Conservation (phyloP, 2,329 filamentous ascomycete genomes). For the Colletotrichum orchidophilum region DNA sequence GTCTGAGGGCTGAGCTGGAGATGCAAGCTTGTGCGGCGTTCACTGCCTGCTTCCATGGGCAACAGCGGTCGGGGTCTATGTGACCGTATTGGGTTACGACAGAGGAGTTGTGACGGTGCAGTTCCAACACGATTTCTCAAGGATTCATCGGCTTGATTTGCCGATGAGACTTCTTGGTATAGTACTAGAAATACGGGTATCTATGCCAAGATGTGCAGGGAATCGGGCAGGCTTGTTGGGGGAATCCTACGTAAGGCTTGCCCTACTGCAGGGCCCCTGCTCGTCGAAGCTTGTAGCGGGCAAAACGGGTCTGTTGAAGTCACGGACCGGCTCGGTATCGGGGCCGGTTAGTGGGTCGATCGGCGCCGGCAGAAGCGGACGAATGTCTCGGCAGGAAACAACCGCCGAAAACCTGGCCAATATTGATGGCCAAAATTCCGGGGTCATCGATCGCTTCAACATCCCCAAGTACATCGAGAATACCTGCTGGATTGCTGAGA, state of each 20-base stretch:
- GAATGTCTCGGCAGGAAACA: not conserved
- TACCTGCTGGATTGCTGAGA: not conserved
- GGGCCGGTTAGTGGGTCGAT: not conserved
- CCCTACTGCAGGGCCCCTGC: not conserved
- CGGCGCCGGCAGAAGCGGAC: not conserved
- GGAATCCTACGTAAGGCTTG: not conserved
- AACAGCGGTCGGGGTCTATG: too few relatives aligned
- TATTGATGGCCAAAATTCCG: not conserved
- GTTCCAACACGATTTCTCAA: not conserved
- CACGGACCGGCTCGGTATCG: not conserved
- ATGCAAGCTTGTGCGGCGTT: not conserved
- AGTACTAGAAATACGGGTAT: not conserved
- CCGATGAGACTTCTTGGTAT: not conserved
- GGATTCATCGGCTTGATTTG: not conserved
- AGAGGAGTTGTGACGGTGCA: not conserved
- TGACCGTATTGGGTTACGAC: not conserved
- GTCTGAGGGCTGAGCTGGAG: not conserved
- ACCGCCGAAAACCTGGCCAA: not conserved
- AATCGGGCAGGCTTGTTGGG: not conserved
- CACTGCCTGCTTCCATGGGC: not conserved
- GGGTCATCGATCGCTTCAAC: not conserved
- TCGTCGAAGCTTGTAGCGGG: not conserved
- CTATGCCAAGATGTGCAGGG: not conserved
- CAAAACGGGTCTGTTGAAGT: not conserved
- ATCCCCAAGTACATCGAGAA: not conserved